phyloP scores from a whole-genome alignment of 306 rosid genomes.

The Cercis canadensis region DNA sequence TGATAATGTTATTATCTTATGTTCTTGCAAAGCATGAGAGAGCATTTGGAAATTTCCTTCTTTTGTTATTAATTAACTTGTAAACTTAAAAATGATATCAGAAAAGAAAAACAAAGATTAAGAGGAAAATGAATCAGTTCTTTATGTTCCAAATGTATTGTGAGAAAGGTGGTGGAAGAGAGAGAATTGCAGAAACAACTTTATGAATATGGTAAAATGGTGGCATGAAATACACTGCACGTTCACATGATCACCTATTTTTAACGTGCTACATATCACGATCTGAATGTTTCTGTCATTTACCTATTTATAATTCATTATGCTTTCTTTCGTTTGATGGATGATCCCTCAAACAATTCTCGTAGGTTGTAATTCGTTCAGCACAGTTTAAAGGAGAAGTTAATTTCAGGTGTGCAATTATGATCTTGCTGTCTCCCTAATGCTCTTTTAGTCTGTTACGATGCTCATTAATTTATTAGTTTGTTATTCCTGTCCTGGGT shows the following conservation, averaged over 20 bases:
- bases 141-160: too few relatives aligned
- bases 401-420: constrained; percentile 70
- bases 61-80: too few relatives aligned
- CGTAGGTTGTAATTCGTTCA: constrained; percentile 76
- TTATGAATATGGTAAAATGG: too few relatives aligned
- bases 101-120: too few relatives aligned
- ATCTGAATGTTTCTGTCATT: too few relatives aligned
- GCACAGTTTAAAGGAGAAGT: constrained; percentile 88
- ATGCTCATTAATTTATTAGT: constrained; percentile 2
- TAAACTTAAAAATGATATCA: too few relatives aligned
- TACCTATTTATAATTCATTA: constrained; percentile 3
- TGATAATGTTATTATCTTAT: constrained; percentile 6
- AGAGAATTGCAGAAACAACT: too few relatives aligned
- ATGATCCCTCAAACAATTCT: constrained; percentile 36
- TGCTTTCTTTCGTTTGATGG: constrained; percentile 25
- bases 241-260: too few relatives aligned
- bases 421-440: constrained; percentile 29
- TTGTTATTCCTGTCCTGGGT: not conserved
- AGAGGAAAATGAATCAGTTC: too few relatives aligned
- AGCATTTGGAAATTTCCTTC: constrained; percentile 25
- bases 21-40: constrained; percentile 20
- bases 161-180: too few relatives aligned
- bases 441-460: constrained; percentile 1
- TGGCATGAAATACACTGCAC: too few relatives aligned
- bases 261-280: too few relatives aligned